These are phyloP conservation scores for Metarhizium sp. DNA, from an alignment of 2,329 filamentous ascomycete species.

Conservation along the genomic window DNA sequence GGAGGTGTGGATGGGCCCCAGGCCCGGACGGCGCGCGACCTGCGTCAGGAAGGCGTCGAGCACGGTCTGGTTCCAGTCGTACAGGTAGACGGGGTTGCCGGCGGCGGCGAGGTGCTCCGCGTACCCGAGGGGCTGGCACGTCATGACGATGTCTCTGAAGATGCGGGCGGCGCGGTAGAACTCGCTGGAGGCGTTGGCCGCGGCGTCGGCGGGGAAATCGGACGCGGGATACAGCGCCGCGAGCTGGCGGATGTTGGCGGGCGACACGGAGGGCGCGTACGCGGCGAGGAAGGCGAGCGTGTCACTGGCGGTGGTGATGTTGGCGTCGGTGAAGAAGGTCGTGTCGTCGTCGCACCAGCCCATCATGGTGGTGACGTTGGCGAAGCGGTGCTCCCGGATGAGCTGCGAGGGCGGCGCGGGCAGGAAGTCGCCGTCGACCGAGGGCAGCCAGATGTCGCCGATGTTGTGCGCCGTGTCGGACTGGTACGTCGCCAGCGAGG, in stretches of 20 bases:
- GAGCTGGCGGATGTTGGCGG: conserved; percentile 26
- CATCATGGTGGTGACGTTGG: conserved; percentile 52
- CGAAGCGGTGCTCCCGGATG: conserved; percentile 46
- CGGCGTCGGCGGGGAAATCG: conserved; percentile 31
- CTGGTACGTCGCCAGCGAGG: conserved; percentile 31
- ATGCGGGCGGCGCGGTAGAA: conserved; percentile 40
- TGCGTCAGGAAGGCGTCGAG: conserved; percentile 31
- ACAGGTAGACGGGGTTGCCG: conserved; percentile 35
- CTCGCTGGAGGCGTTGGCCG: conserved; percentile 31
- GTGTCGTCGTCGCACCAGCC: conserved; percentile 42
- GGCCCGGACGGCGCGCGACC: conserved; percentile 22
- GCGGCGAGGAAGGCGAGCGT: conserved; percentile 27
- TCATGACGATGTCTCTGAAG: conserved; percentile 42
- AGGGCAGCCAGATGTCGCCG: conserved; percentile 42
- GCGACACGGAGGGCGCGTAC: conserved; percentile 28
- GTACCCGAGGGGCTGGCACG: conserved; percentile 35
- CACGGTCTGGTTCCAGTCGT: conserved; percentile 46
- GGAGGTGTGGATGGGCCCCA: conserved; percentile 40
- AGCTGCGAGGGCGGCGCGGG: conserved; percentile 37
- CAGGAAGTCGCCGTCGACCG: conserved; percentile 32
- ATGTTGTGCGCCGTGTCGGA: conserved; percentile 34
- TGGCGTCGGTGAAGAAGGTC: conserved; percentile 29
- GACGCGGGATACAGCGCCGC: conserved; percentile 39
- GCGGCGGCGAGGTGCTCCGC: conserved; percentile 27
- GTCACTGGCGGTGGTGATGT: conserved; percentile 28